These are phyloP conservation scores for Fusarium proliferatum DNA, from an alignment of 2,329 filamentous ascomycete genomes.

Conservation along the genomic window DNA sequence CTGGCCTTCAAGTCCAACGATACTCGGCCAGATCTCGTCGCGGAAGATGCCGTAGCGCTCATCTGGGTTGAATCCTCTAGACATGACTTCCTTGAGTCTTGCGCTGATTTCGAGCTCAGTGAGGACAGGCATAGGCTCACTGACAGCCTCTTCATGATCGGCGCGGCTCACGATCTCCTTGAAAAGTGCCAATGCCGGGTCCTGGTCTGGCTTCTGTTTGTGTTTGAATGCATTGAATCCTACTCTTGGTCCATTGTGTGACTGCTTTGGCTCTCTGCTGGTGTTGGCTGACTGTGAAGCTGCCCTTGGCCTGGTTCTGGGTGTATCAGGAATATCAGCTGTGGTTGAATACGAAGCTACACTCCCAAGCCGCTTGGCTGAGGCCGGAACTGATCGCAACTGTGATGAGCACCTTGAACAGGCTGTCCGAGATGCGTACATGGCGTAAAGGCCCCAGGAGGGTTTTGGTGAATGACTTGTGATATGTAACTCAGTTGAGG, in stretches of 20 bases:
- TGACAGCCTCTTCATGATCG: neutral
- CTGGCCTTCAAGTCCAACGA: conserved; percentile 42
- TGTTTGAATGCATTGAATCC: conserved; percentile 8
- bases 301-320: conserved; percentile 8
- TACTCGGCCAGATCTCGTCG: conserved; percentile 47
- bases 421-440: conserved; percentile 50
- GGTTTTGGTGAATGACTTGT: conserved; percentile 4
- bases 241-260: neutral
- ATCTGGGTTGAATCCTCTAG: conserved; percentile 3
- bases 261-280: conserved; percentile 2
- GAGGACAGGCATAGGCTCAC: conserved; percentile 14
- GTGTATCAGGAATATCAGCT: conserved; percentile 22
- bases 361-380: conserved; percentile 33
- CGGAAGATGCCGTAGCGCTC: conserved; percentile 44
- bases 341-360: conserved; percentile 42
- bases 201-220: conserved; percentile 17
- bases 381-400: conserved; percentile 35
- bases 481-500: conserved; percentile 21
- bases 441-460: conserved; percentile 32
- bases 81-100: conserved; percentile 44
- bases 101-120: conserved; percentile 48
- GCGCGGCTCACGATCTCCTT: conserved; percentile 49
- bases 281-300: conserved; percentile 5
- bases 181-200: conserved; percentile 49
- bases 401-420: conserved; percentile 52